Evolutionary conservation across 2,329 filamentous ascomycete species (phyloP), one percentile per base, ranked within the genome.

Genomic region (Tolypocladium amazonense): DNA sequence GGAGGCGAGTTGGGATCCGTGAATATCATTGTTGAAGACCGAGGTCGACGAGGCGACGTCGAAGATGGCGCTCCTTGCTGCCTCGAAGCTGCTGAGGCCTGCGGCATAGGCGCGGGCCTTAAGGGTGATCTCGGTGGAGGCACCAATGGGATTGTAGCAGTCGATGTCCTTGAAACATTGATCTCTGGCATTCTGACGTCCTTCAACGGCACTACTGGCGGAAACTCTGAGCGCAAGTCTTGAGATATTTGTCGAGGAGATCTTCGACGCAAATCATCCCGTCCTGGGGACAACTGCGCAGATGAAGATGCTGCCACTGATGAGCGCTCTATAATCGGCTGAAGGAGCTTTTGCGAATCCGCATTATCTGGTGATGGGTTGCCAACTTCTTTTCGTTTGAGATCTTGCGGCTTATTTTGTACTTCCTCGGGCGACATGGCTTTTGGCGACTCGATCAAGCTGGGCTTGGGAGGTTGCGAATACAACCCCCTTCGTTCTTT

Each of bases 211-310:
- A 37, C 41, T 18, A n/a, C 14, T 3, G 54, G 33, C 23, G 47
- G 41, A 25, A 45, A 15, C 11, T 47, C 38, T 15, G 43, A n/a
- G 18, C 35, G 45, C 30, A 60, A 11, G 27, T 37, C 43, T 18
- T 59, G 57, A 8, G 62, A 62, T 7, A 69, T 64, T 11, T 77
- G 72, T 55, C 77, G 71, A 20, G 82, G 81, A 2, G 82, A 84
- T 54, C 82, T 74, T 63, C 79, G 76, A 14, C 81, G 76, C 35
- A 84, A 64, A 52, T 77, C 78, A 8, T 83, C 80, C 4, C 72
- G 67, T 2, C 75, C 76, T 0, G 81, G 81, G 4, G 82, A 84
- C 8, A 80, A 68, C 65, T 82, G 77, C 9, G 77, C 73, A 1
- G 77, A 79, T 1, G 65, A 62, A 2, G 68, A 67, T 61, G 66